Conservation (phyloP, 1,284 basidiomycete genomes). For the Naganishia liquefaciens region DNA sequence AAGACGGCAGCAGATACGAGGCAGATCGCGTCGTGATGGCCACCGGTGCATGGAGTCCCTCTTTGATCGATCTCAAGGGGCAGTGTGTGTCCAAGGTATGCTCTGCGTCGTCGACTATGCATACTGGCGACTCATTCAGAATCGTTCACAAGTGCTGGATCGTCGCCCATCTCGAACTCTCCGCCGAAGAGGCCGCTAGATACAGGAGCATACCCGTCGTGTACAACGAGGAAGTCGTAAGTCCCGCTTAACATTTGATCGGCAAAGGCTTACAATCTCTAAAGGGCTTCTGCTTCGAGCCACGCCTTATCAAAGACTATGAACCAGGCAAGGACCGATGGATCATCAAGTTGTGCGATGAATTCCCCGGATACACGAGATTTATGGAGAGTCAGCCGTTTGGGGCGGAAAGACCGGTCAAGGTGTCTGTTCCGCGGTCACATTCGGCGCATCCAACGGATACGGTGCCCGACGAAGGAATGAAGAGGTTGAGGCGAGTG, state of each 20-base stretch:
- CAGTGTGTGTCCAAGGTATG: conserved; percentile 51
- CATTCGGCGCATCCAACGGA: conserved; percentile 49
- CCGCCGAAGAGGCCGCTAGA: conserved; percentile 44
- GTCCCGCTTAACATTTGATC: conserved; percentile 35
- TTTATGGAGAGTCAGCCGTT: conserved; percentile 37
- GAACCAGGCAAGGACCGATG: conserved; percentile 24
- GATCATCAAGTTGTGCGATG: conserved; percentile 47
- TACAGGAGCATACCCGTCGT: conserved; percentile 41
- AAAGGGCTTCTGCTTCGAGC: conserved; percentile 43
- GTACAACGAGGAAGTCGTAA: conserved; percentile 42
- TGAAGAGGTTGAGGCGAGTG: conserved; percentile 35
- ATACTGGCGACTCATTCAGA: neutral
- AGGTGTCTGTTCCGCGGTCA: conserved; percentile 48
- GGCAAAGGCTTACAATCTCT: conserved; percentile 27
- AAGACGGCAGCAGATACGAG: conserved; percentile 43
- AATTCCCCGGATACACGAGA: conserved; percentile 44
- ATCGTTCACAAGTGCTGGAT: conserved; percentile 43
- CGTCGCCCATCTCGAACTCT: conserved; percentile 49
- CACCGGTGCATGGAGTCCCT: conserved; percentile 51
- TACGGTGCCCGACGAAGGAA: conserved; percentile 45
- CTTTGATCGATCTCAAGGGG: conserved; percentile 48
- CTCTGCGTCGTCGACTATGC: neutral
- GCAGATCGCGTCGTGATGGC: conserved; percentile 51
- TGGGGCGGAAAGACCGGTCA: conserved; percentile 33
- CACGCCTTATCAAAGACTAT: conserved; percentile 29